Conservation (phyloP, 306 rosid species). For the Heteromeles arbutifolia region DNA sequence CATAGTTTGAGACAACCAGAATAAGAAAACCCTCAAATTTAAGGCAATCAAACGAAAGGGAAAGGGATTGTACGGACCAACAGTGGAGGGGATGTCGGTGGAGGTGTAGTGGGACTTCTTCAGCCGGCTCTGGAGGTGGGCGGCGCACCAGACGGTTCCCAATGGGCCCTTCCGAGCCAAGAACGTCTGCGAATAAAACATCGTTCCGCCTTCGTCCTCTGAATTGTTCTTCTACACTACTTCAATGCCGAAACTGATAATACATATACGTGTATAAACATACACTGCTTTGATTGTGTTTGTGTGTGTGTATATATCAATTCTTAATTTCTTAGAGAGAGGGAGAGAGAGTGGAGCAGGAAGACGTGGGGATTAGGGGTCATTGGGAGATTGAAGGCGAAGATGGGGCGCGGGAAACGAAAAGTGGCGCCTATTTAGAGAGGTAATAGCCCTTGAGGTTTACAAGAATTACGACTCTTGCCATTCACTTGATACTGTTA, state of each 20-base stretch:
- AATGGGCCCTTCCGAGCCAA: slow-evolving; percentile 85
- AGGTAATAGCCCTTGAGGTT: not conserved
- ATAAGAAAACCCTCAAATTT: not conserved
- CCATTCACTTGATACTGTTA: not conserved
- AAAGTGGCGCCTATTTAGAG: slow-evolving; percentile 26
- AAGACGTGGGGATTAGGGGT: not conserved
- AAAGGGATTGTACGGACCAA: slow-evolving; percentile 35
- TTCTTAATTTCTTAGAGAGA: not conserved
- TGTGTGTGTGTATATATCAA: not conserved
- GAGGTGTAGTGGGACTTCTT: slow-evolving; percentile 69
- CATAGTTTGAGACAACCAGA: not conserved
- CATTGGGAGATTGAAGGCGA: not conserved
- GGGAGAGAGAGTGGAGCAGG: not conserved
- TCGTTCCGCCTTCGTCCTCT: slow-evolving; percentile 11
- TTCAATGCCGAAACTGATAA: not conserved
- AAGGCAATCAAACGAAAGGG: too few species aligned
- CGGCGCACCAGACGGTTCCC: slow-evolving; percentile 88
- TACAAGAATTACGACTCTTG: too few species aligned
- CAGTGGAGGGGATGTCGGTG: slow-evolving; percentile 62
- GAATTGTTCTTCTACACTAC: not conserved
- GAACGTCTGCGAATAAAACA: slow-evolving; percentile 85
- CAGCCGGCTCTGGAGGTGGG: slow-evolving; percentile 78
- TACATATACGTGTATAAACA: not conserved
- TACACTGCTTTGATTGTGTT: not conserved
- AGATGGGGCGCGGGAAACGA: slow-evolving; percentile 30